A percentile compares a stretch with the other conserved stretches of the same genome.
These are phyloP conservation scores for Tolypocladium tropicale DNA, from an alignment of 2,329 filamentous ascomycete genomes.

Conservation along the genomic window DNA sequence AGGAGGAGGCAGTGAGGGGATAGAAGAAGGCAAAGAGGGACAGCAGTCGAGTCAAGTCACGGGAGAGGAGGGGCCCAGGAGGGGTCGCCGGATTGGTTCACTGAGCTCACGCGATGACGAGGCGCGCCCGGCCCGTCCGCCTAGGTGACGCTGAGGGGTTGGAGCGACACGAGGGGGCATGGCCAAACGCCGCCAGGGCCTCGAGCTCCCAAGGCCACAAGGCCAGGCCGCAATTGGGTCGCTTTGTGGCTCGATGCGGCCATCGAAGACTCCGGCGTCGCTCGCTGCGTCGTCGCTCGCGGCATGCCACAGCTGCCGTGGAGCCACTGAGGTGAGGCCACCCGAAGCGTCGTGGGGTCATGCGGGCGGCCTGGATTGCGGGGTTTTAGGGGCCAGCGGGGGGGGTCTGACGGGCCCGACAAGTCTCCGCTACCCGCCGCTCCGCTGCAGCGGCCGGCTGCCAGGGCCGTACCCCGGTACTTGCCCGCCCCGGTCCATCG, in stretches of 20 bases:
- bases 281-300: neutral
- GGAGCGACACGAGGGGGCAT: neutral
- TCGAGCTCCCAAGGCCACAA: no score
- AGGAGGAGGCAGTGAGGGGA: slow-evolving; percentile 3
- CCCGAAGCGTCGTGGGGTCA: slow-evolving; percentile 12
- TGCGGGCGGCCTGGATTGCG: slow-evolving; percentile 15
- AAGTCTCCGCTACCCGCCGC: neutral
- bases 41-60: neutral
- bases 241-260: slow-evolving; percentile 1
- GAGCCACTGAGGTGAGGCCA: slow-evolving; percentile 1
- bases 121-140: neutral
- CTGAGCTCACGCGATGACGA: slow-evolving; percentile 2
- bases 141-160: neutral
- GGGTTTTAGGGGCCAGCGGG: slow-evolving; percentile 9
- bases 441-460: neutral
- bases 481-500: neutral
- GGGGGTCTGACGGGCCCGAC: neutral
- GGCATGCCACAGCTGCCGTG: neutral
- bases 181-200: neutral
- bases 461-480: neutral
- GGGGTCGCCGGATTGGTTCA: neutral
- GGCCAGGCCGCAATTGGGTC: neutral
- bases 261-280: neutral
- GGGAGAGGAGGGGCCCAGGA: neutral
- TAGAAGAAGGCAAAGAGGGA: neutral